phyloP scores from a whole-genome alignment of 768 basidiomycete genomes.

The Rhodosporidiobolus odoratus region DNA sequence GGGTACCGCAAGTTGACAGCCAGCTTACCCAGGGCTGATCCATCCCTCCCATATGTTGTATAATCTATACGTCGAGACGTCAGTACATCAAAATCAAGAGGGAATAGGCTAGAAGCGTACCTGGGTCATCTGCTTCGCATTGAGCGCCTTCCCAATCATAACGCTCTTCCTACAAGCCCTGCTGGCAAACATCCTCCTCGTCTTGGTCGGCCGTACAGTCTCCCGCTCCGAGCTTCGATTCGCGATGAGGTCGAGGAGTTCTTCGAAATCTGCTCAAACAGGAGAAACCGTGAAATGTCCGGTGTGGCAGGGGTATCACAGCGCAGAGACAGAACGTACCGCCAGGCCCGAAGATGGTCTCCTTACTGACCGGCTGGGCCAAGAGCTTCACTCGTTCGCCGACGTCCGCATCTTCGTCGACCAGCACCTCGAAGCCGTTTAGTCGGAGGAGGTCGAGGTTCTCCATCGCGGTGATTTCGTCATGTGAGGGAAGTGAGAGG shows the following conservation, averaged over 20 bases:
- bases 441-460: conserved; percentile 72
- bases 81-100: neutral
- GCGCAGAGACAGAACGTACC: conserved; percentile 52
- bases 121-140: conserved; percentile 64
- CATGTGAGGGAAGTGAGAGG: conserved; percentile 79
- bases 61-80: conserved; percentile 30
- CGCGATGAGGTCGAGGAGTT: conserved; percentile 77
- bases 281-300: conserved; percentile 16
- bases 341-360: conserved; percentile 79
- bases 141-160: conserved; percentile 76
- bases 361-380: conserved; percentile 86
- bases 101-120: conserved; percentile 38
- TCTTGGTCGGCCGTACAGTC: conserved; percentile 88
- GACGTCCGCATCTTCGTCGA: conserved; percentile 53
- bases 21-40: conserved; percentile 51
- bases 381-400: conserved; percentile 59
- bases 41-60: conserved; percentile 49
- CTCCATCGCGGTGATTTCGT: conserved; percentile 80
- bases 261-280: conserved; percentile 68
- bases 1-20: neutral
- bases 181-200: conserved; percentile 91
- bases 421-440: conserved; percentile 83
- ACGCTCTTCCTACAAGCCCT: conserved; percentile 92
- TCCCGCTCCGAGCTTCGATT: conserved; percentile 64
- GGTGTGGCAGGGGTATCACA: no score